Base-by-base conservation (phyloP, 495 filamentous ascomycete genomes). In the Polyplosphaeria fusca region DNA sequence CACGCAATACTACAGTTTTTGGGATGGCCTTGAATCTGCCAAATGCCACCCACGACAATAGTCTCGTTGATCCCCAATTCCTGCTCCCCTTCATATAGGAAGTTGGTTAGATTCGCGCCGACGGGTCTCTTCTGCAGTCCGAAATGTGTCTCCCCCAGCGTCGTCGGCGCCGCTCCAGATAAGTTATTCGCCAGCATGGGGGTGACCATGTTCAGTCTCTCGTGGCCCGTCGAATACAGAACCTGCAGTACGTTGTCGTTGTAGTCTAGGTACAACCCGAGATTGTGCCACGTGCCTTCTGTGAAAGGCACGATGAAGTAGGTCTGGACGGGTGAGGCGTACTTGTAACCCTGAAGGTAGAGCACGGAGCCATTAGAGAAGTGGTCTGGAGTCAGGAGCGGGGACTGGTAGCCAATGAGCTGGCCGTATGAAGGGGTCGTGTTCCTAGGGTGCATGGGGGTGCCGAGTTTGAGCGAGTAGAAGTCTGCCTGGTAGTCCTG, bases 401-500 rank as follows among this genome's bases (percentile, higher is more conserved):
- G n/a, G 26, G 7, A 14, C n/a, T 24, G 3, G 42, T 19, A 46
- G 22, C 42, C 42, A 7, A 46, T n/a, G 5, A 46, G 22, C 20
- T 46, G 18, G 5, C 42, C 42, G 23, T 46, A 46, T 12, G 42
- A 46, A 13, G 11, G 18, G 16, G 42, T 7, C n/a, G n/a, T n/a
- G n/a, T n/a, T n/a, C n/a, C n/a, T n/a, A 35, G 30, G 30, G 30
- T 35, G 14, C 42, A 46, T 22, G 7, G 42, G 42, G 42, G 7
- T 9, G 5, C 42, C 42, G 23, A 23, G 14, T 23, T 46, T 46
- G 20, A 46, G 42, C 7, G 18, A 22, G 18, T 23, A 46, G 42
- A 46, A 46, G 26, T 46, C 42, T 4, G 42, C 42, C 23, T 46
- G 42, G 42, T 46, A 46, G 42, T 46, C 42, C 4, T n/a, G n/a